These are phyloP conservation scores for Leccinum griseonigrum DNA, from an alignment of 1,284 basidiomycete species.

Conservation along the genomic window DNA sequence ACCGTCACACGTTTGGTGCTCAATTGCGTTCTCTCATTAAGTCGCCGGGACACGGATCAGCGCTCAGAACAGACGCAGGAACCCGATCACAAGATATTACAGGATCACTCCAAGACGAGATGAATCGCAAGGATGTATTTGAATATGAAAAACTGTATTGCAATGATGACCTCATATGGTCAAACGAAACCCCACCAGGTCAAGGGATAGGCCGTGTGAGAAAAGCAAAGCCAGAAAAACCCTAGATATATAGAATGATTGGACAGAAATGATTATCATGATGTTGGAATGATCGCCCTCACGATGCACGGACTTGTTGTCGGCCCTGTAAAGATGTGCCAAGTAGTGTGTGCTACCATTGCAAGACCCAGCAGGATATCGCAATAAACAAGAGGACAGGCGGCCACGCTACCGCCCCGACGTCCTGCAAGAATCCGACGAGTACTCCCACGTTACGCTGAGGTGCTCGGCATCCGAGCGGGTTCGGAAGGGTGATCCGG, in stretches of 20 bases:
- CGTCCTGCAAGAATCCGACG: slow-evolving; percentile 33
- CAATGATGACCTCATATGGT: not conserved
- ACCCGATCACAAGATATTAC: not conserved
- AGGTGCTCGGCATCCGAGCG: slow-evolving; percentile 7
- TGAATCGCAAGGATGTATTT: not conserved
- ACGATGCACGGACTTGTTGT: not conserved
- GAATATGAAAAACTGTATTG: not conserved
- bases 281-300: not conserved
- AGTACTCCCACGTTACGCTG: slow-evolving; percentile 27
- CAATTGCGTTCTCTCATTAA: not conserved
- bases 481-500: slow-evolving; percentile 28
- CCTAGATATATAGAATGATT: not conserved
- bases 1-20: not conserved
- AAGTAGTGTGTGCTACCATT: slow-evolving; percentile 13
- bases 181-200: not conserved
- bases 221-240: not conserved
- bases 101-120: not conserved
- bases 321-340: not conserved
- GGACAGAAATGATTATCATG: not conserved
- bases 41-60: slow-evolving; percentile 5
- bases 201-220: not conserved
- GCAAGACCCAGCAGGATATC: slow-evolving; percentile 29
- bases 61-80: not conserved
- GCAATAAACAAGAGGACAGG: slow-evolving; percentile 27
- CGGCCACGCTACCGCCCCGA: slow-evolving; percentile 37